Conservation (phyloP, 2,329 filamentous ascomycete species). For the Beauveria bassiana region DNA sequence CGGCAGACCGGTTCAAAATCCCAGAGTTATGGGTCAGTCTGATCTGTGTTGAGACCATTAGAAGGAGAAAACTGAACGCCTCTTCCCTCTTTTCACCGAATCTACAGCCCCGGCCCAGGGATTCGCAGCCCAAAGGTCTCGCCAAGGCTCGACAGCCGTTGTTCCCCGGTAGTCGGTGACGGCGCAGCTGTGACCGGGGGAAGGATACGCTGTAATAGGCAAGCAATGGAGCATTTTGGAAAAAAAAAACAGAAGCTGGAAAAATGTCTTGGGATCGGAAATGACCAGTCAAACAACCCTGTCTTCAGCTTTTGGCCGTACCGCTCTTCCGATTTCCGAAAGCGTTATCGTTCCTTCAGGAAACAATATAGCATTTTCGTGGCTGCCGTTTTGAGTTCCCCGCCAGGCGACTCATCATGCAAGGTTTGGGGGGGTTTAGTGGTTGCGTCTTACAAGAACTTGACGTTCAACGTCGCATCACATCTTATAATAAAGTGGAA, state of each 20-base stretch:
- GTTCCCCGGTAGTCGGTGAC: no score
- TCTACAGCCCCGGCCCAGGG: neutral
- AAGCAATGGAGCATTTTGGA: no score
- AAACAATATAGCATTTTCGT: neutral
- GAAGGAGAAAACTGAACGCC: no score
- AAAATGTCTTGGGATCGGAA: constrained; percentile 1
- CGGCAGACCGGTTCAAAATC: no score
- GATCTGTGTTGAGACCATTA: no score
- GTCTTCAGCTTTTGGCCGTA: neutral
- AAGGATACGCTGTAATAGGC: no score
- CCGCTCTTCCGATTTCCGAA: constrained; percentile 1
- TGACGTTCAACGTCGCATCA: neutral
- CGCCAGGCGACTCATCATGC: neutral
- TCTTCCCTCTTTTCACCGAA: no score
- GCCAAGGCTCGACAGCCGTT: no score
- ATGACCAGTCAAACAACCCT: neutral
- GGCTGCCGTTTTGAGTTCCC: neutral
- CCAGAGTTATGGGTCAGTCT: no score
- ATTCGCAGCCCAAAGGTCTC: neutral
- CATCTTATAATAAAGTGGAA: constrained; percentile 11
- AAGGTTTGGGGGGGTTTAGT: constrained; percentile 2
- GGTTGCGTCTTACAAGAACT: constrained; percentile 9
- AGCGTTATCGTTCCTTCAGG: neutral
- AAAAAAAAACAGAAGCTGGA: no score
- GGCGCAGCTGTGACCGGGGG: neutral